Base-by-base conservation (phyloP, 176 grass and related monocot genomes). In the Olyra latifolia region DNA sequence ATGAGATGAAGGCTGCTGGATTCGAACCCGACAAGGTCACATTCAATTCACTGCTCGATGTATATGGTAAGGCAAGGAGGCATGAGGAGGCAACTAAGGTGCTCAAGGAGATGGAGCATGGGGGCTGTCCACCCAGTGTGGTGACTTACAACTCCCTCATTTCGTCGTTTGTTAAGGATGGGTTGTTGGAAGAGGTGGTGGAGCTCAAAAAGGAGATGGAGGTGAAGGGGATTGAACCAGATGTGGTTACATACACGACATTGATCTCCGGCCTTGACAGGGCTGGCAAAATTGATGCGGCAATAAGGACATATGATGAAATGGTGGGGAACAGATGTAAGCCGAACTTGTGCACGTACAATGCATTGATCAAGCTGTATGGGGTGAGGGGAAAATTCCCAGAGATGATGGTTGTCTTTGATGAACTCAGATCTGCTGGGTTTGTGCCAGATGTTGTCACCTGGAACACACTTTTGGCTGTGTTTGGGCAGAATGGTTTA, bases 191-290 rank as follows among this genome's bases (percentile, higher is more conserved):
- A 14, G 83, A 89, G 83, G 92, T 92, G 17, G 49, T 85, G 20
- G 42, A 94, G 42, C 82, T 94, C 13, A 98, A 95, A 73, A 42
- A 85, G 43, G 80, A 93, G 74, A 92, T 98, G 95, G 83, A 86
- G 83, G 24, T 54, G n/a, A 93, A 93, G 57, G 81, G 86, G n/a
- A 89, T 91, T 52, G 83, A 87, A 62, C 95, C 90, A 0, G 95
- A 98, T 69, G 95, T 95, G 77, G 79, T 95, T 69, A 98, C 95
- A 9, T 98, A 95, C 69, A 98, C 95, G 12, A 98, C 95, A 38
- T 28, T 98, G 86, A 87, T 98, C 41, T 94, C 92, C 42, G 92
- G 95, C 24, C 86, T 95, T 75, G 88, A 98, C 55, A 89, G 89
- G 74, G 70, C 56, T 38, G 95, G 92, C 19, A 95, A 91, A 76